Percentiles rank a stretch among this genome's conserved stretches.
These are phyloP conservation scores for Plasmodium ovale DNA, from an alignment of 169 alveolate genomes.

Conservation along the genomic window DNA sequence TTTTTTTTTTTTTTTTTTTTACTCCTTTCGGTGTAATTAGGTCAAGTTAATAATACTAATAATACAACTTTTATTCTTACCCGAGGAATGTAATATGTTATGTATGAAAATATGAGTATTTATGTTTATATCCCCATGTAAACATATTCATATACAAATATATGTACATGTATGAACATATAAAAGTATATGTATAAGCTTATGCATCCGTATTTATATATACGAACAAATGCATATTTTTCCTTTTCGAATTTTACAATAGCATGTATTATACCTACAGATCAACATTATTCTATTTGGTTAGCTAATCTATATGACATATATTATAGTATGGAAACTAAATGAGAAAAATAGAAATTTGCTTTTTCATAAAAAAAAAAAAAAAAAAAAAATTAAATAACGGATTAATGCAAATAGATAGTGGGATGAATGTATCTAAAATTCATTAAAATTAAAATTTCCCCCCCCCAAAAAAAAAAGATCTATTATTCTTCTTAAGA, in stretches of 20 bases:
- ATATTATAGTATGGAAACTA: conserved; percentile 15
- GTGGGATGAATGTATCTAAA: neutral
- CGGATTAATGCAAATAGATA: neutral
- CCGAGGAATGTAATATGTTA: neutral
- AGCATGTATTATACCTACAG: neutral
- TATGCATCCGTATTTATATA: neutral
- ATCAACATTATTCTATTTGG: neutral
- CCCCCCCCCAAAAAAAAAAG: neutral
- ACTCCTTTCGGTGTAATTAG: neutral
- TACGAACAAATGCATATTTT: too few relatives aligned
- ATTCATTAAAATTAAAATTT: neutral
- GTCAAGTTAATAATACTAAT: neutral
- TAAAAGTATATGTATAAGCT: too few relatives aligned
- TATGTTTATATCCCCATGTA: too few relatives aligned
- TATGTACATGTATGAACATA: too few relatives aligned
- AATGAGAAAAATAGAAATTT: neutral
- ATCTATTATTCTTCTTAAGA: conserved; percentile 3
- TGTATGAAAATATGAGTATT: too few relatives aligned
- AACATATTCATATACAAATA: too few relatives aligned
- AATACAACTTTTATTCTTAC: conserved; percentile 20
- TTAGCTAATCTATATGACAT: conserved; percentile 6
- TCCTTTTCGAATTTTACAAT: too few relatives aligned
- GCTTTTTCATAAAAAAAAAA: too few relatives aligned
- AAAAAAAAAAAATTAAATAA: conserved; percentile 1
- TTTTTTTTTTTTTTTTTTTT: neutral